Evolutionary conservation across 2,329 filamentous ascomycete genomes (phyloP).

Genomic region (Pochonia chlamydosporia): DNA sequence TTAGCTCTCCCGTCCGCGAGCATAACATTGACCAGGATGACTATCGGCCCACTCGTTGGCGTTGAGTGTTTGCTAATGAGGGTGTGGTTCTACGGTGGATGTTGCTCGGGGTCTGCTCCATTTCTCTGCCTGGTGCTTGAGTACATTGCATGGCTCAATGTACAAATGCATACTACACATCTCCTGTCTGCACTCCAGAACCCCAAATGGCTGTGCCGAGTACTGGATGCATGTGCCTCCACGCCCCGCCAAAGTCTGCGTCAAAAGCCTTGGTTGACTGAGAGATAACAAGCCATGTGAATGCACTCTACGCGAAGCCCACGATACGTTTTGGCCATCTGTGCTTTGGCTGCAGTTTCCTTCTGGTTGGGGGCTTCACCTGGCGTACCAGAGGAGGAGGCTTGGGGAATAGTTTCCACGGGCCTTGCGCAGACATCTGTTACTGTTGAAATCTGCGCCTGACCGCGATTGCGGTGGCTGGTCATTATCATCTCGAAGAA

Average conservation of each 20-base stretch:
- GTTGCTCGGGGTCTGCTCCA: background rate
- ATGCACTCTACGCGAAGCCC: background rate
- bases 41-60: background rate
- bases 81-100: background rate
- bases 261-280: background rate
- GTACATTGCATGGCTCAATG: background rate
- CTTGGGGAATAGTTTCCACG: background rate
- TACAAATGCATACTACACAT: background rate
- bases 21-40: slow-evolving; percentile 4
- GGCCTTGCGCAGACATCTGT: too few species aligned
- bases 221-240: background rate
- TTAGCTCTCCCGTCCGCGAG: slow-evolving; percentile 15
- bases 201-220: background rate
- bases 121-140: too few species aligned
- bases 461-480: too few species aligned
- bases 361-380: background rate
- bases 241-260: background rate
- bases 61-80: background rate
- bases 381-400: background rate
- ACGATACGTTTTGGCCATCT: background rate
- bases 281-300: background rate
- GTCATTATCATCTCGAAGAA: too few species aligned
- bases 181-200: background rate
- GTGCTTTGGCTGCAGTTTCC: background rate
- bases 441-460: too few species aligned